A percentile compares a stretch with the other conserved stretches of the same genome.
phyloP scores from a whole-genome alignment of 805 yeast genomes.

The Teunomyces funiuensis region DNA sequence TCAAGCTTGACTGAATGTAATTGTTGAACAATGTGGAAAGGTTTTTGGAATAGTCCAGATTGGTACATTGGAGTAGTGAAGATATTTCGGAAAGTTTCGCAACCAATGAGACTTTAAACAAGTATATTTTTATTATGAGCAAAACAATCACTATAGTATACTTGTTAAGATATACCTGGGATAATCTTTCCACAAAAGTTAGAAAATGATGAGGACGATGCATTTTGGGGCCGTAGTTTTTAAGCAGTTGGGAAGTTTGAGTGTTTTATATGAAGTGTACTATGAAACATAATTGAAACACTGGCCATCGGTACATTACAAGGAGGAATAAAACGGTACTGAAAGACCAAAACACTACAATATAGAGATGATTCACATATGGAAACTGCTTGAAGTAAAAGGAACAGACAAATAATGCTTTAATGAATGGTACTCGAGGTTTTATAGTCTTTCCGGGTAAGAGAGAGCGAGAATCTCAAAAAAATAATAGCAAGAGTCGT shows the following conservation, averaged over 20 bases:
- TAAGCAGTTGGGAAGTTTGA: not conserved
- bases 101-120: conserved; percentile 53
- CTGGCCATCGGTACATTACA: no score
- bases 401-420: not conserved
- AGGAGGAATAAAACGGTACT: no score
- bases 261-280: not conserved
- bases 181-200: conserved; percentile 50
- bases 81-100: conserved; percentile 40
- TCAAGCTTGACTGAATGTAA: conserved; percentile 47
- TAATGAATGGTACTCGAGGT: not conserved
- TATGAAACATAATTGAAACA: conserved; percentile 2
- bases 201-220: conserved; percentile 32
- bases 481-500: not conserved
- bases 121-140: conserved; percentile 55
- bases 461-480: not conserved
- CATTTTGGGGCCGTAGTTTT: not conserved
- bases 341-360: not conserved
- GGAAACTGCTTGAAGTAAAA: no score
- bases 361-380: not conserved
- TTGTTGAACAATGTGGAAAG: conserved; percentile 55
- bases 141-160: conserved; percentile 57
- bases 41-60: conserved; percentile 56
- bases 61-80: conserved; percentile 37
- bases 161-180: conserved; percentile 68
- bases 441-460: conserved; percentile 1